Base-by-base conservation (phyloP, 768 basidiomycete genomes). In the Lentinula boryana region DNA sequence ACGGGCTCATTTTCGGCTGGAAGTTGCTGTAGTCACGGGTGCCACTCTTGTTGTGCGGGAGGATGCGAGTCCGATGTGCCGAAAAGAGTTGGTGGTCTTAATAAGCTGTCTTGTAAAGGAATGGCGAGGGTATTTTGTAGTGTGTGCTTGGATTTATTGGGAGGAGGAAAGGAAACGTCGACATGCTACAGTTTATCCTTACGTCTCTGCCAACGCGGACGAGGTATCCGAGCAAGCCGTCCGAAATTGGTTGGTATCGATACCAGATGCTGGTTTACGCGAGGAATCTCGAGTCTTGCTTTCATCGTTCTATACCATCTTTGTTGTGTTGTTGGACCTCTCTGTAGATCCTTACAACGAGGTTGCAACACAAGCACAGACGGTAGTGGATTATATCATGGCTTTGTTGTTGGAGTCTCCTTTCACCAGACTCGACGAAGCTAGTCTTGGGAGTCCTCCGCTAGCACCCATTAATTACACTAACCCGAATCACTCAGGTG, bases 91-190 rank as follows among this genome's bases (percentile, higher is more conserved):
- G 21, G 78, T 98, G 36, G 84, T 98, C 41, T 80, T 98, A 41
- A 86, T 98, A 60, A 95, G 93, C 68, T 93, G 91, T 67, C 78
- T 98, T 21, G 95, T 95, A 40, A 91, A 94, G 71, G 96, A 98
- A 71, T 98, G 95, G 93, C 78, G 94, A 60, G 97, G 96, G 6
- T 92, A 92, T 76, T 94, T 98, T 66, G 58, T 96, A 52, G 86
- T 95, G 41, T 97, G 96, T 63, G 95, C 96, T 1, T 98, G 96
- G 95, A 76, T 93, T 8, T 95, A 97, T 70, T 92, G 92, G 86
- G 95, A 97, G 69, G 92, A 95, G 70, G 91, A 96, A 66, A 75
- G 87, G 54, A 83, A 80, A 61, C 86, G 88, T 84, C 74, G 80
- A 68, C 64, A 75, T 57, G 68, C 71, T 15, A 72, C 60, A 66